Percentiles rank a stretch among this genome's conserved stretches.
phyloP scores from a whole-genome alignment of 2,329 filamentous ascomycete genomes.

The Metarhizium rileyi region DNA sequence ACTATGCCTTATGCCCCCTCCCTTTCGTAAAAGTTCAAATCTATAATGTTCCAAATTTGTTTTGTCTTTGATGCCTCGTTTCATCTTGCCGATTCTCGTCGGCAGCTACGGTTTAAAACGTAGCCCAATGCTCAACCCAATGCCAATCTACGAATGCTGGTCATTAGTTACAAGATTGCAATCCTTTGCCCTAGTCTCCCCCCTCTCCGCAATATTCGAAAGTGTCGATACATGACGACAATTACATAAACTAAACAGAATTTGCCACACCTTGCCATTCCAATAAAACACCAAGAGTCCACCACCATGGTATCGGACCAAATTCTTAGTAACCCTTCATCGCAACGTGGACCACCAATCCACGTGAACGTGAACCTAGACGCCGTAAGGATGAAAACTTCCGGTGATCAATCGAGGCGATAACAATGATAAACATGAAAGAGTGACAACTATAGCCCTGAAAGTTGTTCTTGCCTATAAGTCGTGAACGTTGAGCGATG shows the following conservation, averaged over 20 bases:
- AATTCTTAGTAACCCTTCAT: not conserved
- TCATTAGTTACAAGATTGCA: not conserved
- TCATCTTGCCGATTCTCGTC: too few relatives aligned
- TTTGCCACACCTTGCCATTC: not conserved
- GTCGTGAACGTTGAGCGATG: not conserved
- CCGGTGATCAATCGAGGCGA: not conserved
- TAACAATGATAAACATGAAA: not conserved
- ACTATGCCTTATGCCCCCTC: too few relatives aligned
- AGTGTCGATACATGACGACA: not conserved
- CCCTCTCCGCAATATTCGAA: not conserved
- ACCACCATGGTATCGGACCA: not conserved
- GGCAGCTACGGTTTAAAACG: too few relatives aligned
- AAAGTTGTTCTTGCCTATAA: not conserved
- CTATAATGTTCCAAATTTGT: too few relatives aligned
- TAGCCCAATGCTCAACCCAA: not conserved
- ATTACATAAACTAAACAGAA: not conserved
- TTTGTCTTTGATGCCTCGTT: too few relatives aligned
- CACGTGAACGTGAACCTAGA: not conserved
- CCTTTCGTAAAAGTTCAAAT: too few relatives aligned
- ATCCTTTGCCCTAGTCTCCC: not conserved
- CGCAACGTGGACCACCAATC: not conserved
- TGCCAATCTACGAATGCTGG: not conserved
- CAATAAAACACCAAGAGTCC: not conserved
- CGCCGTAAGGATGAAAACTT: not conserved
- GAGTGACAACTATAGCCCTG: not conserved